phyloP scores from a whole-genome alignment of 208 protist species.

The Porcisia hertigi region DNA sequence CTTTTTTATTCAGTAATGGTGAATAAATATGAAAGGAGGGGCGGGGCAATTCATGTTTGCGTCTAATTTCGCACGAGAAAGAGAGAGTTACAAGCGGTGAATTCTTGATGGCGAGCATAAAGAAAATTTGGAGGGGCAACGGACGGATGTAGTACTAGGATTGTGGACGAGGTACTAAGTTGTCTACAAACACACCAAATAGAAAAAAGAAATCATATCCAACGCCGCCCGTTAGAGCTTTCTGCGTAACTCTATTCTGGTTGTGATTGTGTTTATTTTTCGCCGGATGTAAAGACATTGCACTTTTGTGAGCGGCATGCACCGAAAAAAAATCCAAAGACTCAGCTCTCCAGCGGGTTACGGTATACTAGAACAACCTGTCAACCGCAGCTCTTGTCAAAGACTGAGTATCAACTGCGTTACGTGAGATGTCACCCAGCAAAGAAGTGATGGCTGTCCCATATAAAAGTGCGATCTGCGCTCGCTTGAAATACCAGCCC shows the following conservation, averaged over 20 bases:
- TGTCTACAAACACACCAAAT: too few relatives aligned
- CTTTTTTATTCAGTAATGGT: background rate
- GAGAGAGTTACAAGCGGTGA: background rate
- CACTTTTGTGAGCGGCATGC: too few relatives aligned
- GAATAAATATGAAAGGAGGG: conserved; percentile 5
- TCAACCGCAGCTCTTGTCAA: conserved; percentile 36
- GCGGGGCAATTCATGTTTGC: background rate
- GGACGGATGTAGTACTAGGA: too few relatives aligned
- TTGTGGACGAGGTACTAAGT: too few relatives aligned
- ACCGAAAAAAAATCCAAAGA: background rate
- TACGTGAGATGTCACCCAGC: conserved; percentile 57
- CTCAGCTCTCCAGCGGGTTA: background rate
- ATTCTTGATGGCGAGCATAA: background rate
- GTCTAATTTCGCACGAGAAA: background rate
- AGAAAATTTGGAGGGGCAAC: background rate
- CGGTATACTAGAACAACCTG: conserved; percentile 29
- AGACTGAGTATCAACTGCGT: conserved; percentile 44
- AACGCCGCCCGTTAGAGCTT: too few relatives aligned
- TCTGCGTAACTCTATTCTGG: too few relatives aligned
- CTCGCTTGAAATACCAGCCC: conserved; percentile 56
- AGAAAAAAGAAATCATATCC: too few relatives aligned
- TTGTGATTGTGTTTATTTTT: too few relatives aligned
- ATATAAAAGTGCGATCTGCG: conserved; percentile 54
- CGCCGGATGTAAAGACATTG: too few relatives aligned
- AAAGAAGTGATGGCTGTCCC: conserved; percentile 60